Percentiles rank a stretch among this genome's conserved stretches.
These are phyloP conservation scores for Penicillium goetzii DNA, from an alignment of 495 filamentous ascomycete species.

Conservation along the genomic window DNA sequence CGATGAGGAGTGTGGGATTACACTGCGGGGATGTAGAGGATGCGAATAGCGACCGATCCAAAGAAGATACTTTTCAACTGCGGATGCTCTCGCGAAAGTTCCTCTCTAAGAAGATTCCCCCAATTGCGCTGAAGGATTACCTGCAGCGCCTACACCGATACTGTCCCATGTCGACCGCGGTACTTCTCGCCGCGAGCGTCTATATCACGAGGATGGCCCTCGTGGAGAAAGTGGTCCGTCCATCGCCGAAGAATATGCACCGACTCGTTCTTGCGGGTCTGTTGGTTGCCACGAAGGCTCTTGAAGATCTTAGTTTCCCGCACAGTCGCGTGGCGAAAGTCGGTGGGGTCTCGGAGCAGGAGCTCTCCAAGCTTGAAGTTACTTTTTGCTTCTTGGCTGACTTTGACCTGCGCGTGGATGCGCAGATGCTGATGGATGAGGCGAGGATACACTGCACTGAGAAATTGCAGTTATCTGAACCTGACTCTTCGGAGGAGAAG, in stretches of 20 bases:
- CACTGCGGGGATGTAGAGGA: constrained; percentile 30
- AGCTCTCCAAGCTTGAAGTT: constrained; percentile 83
- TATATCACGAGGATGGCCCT: constrained; percentile 84
- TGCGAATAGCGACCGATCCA: not conserved
- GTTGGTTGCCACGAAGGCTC: constrained; percentile 86
- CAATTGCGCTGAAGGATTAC: constrained; percentile 82
- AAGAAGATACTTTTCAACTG: constrained; percentile 29
- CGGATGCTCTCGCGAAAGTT: constrained; percentile 80
- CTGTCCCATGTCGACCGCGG: constrained; percentile 94
- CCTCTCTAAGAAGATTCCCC: constrained; percentile 82
- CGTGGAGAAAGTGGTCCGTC: constrained; percentile 69
- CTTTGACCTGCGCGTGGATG: constrained; percentile 76
- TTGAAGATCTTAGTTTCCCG: constrained; percentile 86
- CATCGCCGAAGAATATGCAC: constrained; percentile 84
- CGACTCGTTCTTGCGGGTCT: constrained; percentile 83
- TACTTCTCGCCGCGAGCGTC: constrained; percentile 89
- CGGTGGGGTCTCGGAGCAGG: constrained; percentile 79
- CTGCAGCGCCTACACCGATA: constrained; percentile 82
- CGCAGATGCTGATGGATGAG: constrained; percentile 59
- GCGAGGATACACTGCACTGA: constrained; percentile 1
- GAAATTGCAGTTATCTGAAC: not conserved
- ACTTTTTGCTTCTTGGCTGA: constrained; percentile 85
- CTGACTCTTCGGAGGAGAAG: not conserved
- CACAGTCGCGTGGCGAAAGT: constrained; percentile 85
- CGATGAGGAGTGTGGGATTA: constrained; percentile 32